Evolutionary conservation across 2,329 filamentous ascomycete genomes (phyloP).

Genomic region (Colletotrichum sp.): DNA sequence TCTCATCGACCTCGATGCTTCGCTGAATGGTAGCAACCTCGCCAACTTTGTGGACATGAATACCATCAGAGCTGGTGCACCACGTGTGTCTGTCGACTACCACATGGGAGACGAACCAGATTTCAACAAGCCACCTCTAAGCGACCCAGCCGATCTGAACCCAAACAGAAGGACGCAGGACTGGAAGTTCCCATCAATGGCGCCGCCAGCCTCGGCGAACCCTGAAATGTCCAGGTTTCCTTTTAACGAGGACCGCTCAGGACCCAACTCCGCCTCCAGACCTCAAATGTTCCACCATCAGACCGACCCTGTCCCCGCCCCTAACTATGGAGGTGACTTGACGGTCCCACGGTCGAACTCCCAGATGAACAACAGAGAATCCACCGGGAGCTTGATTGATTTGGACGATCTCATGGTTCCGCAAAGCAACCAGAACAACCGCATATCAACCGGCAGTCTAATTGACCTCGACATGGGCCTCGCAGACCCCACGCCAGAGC

Average conservation of each 20-base stretch:
- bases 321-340: slow-evolving; percentile 21
- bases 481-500: slow-evolving; percentile 55
- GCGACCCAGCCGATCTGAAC: slow-evolving; percentile 62
- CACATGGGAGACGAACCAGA: slow-evolving; percentile 25
- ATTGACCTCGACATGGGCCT: slow-evolving; percentile 63
- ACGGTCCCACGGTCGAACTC: slow-evolving; percentile 28
- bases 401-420: slow-evolving; percentile 49
- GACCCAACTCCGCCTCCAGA: slow-evolving; percentile 38
- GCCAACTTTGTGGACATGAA: slow-evolving; percentile 66
- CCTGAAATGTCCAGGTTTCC: slow-evolving; percentile 59
- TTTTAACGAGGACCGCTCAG: slow-evolving; percentile 34
- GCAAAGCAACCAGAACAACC: slow-evolving; percentile 36
- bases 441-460: slow-evolving; percentile 46
- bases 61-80: slow-evolving; percentile 59
- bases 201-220: slow-evolving; percentile 56
- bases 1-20: slow-evolving; percentile 68
- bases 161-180: slow-evolving; percentile 57
- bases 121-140: slow-evolving; percentile 56
- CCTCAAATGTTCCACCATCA: slow-evolving; percentile 55
- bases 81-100: slow-evolving; percentile 54
- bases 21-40: slow-evolving; percentile 59
- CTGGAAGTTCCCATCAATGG: slow-evolving; percentile 64
- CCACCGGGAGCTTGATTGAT: slow-evolving; percentile 55
- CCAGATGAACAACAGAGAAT: slow-evolving; percentile 36
- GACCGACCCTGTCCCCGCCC: slow-evolving; percentile 52